Base-by-base conservation (phyloP, 768 basidiomycete species). In the Candolleomyces efflorescens region DNA sequence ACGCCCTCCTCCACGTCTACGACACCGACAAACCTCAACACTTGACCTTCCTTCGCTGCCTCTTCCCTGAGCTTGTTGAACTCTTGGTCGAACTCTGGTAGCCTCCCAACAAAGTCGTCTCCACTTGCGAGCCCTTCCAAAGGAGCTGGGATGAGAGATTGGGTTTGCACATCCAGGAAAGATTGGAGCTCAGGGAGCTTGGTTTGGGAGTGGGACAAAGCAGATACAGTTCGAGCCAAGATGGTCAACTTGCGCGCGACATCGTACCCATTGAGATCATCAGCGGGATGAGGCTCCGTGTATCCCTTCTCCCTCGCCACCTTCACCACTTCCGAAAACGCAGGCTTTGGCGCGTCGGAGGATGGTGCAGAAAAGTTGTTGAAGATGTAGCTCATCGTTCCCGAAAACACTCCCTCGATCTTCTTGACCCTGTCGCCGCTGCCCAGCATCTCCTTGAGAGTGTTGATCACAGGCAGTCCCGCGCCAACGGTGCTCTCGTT, bases 351-450 rank as follows among this genome's bases (percentile, higher is more conserved):
- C 0, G 88, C 89, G 50, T 82, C 81, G 4, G 84, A 74, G 47
- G 81, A 78, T 1, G 83, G 85, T 3, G 84, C 87, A 2, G 91
- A 87, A 75, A 94, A 92, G 61, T 94, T 86, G 75, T 98, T 98
- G 82, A 99, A 99, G 75, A 99, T 98, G 76, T 98, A 99, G 69
- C 90, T 93, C 80, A 99, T 85, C 2, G 97, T 99, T 9, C 97
- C 97, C 4, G 92, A 94, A 72, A 99, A 92, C 20, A 98, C 97
- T 39, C 97, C 97, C 71, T 99, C 97, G 62, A 98, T 92, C 78
- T 92, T 96, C 65, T 79, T 75, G 60, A 96, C 77, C 77, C 92
- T 89, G 69, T 99, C 97, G 2, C 96, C 97, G 10, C 94, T 97
- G 37, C 82, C 81, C 6, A 98, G 85, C 57, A 99, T 73, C 68